Percentiles rank a stretch among this genome's conserved stretches.
phyloP scores from a whole-genome alignment of 768 basidiomycete species.

The Pulveroboletus frians region DNA sequence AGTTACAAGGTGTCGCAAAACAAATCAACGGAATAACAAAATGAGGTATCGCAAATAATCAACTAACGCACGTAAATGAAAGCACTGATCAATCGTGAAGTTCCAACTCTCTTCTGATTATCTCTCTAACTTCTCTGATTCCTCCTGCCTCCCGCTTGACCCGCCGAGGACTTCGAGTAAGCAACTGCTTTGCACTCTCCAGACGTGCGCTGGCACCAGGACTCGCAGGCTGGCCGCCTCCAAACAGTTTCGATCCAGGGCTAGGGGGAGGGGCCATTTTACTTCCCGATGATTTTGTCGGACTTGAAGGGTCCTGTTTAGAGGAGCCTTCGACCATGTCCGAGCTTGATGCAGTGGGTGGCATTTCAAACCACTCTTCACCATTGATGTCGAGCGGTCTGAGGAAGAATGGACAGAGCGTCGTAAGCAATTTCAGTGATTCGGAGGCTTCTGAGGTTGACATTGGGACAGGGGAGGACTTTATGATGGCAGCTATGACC shows the following conservation, averaged over 20 bases:
- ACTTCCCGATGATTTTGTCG: constrained; percentile 33
- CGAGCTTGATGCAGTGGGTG: constrained; percentile 21
- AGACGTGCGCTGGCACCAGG: constrained; percentile 48
- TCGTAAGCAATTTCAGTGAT: constrained; percentile 59
- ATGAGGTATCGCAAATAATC: constrained; percentile 16
- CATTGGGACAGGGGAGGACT: constrained; percentile 78
- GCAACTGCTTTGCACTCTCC: constrained; percentile 56
- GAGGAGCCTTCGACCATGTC: constrained; percentile 10
- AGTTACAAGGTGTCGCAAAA: constrained; percentile 17
- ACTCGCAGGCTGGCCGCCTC: constrained; percentile 36
- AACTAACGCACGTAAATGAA: constrained; percentile 22
- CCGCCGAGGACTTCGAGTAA: constrained; percentile 65
- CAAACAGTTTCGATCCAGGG: constrained; percentile 35
- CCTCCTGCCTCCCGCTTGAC: constrained; percentile 71
- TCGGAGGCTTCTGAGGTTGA: constrained; percentile 74
- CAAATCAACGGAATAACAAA: constrained; percentile 17
- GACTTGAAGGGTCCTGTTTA: constrained; percentile 26
- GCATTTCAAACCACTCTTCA: constrained; percentile 50
- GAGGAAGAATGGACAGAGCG: constrained; percentile 78
- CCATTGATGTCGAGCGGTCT: constrained; percentile 56
- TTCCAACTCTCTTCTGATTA: constrained; percentile 75
- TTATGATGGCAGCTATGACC: constrained; percentile 63
- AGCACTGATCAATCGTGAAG: constrained; percentile 46
- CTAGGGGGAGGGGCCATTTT: constrained; percentile 29
- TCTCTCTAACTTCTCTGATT: constrained; percentile 73